Conservation (phyloP, 148 eudicot genomes). For the Euryodendron excelsum region DNA sequence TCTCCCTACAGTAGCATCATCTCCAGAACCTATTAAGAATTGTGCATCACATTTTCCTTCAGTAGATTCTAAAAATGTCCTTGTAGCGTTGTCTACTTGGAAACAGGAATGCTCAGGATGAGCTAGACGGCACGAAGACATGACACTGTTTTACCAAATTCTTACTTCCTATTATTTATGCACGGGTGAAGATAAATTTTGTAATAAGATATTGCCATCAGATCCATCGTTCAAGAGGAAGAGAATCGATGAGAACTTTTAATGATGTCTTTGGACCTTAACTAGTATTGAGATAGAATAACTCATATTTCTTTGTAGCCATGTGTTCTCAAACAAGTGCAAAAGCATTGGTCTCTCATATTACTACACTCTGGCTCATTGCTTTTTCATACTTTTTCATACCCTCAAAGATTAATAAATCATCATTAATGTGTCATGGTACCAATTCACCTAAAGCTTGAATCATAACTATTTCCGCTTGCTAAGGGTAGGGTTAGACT, state of each 20-base stretch:
- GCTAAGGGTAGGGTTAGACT: too few relatives aligned
- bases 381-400: too few relatives aligned
- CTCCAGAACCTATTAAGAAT: neutral
- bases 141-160: neutral
- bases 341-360: neutral
- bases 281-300: neutral
- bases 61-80: neutral
- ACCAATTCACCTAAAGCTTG: neutral
- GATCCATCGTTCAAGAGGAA: neutral
- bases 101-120: neutral
- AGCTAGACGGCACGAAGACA: neutral
- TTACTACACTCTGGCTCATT: neutral
- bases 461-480: too few relatives aligned
- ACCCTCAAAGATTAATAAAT: neutral
- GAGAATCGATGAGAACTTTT: neutral
- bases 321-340: neutral
- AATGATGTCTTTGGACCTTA: neutral
- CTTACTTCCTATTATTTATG: neutral
- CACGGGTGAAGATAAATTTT: neutral
- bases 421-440: neutral
- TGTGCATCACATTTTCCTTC: neutral
- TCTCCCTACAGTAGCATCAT: neutral
- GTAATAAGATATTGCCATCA: neutral
- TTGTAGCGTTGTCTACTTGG: neutral
- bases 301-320: neutral